Evolutionary conservation across 176 grass and related monocot genomes (phyloP).

Genomic region (Microstegium vimineum): DNA sequence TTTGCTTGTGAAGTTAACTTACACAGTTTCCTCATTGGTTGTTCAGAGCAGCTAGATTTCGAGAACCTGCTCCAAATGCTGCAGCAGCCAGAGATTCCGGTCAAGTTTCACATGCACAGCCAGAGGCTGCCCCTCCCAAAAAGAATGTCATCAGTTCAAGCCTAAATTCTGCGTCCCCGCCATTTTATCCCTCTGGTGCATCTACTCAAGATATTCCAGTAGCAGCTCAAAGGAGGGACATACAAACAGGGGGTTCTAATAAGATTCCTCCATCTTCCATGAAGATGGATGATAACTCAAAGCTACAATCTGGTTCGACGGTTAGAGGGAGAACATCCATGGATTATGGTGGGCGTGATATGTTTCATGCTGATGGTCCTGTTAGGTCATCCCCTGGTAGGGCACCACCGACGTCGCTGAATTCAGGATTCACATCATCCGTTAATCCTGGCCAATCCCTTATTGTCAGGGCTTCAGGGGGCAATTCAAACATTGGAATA

Average conservation of each 20-base stretch:
- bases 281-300: constrained; percentile 42
- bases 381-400: constrained; percentile 36
- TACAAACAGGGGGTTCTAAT: constrained; percentile 48
- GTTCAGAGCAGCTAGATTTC: constrained; percentile 48
- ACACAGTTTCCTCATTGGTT: constrained; percentile 16
- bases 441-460: constrained; percentile 39
- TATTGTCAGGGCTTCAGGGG: constrained; percentile 44
- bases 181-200: constrained; percentile 84
- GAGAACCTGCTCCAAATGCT: constrained; percentile 35
- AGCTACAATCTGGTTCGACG: constrained; percentile 45
- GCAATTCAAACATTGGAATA: constrained; percentile 27
- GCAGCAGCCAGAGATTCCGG: constrained; percentile 31
- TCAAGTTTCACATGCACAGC: constrained; percentile 41
- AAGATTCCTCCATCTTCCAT: constrained; percentile 48
- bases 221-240: constrained; percentile 42
- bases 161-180: constrained; percentile 82
- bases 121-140: constrained; percentile 42
- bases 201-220: constrained; percentile 41
- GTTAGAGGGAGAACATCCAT: constrained; percentile 38
- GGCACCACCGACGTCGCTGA: neutral
- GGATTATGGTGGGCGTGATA: constrained; percentile 50
- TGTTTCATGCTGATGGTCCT: constrained; percentile 48
- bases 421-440: constrained; percentile 36
- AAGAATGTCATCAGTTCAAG: constrained; percentile 73
- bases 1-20: constrained; percentile 17